These are phyloP conservation scores for Mortierella sp. DNA, from an alignment of 371 early-diverging fungal genomes.

Conservation along the genomic window DNA sequence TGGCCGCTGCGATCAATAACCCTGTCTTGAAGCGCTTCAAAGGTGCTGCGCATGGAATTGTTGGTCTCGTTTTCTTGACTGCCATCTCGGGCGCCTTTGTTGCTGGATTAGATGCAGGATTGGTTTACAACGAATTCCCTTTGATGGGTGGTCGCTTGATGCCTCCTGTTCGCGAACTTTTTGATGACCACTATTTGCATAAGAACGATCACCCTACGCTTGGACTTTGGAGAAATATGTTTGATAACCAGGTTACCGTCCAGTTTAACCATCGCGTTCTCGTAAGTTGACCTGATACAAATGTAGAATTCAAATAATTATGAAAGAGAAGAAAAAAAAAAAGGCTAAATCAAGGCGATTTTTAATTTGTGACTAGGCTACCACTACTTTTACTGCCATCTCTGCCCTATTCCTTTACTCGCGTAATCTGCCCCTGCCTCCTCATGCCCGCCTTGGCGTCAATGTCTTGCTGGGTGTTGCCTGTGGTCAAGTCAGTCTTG, in stretches of 20 bases:
- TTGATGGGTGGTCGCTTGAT: constrained; percentile 86
- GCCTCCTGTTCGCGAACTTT: constrained; percentile 80
- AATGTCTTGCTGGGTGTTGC: constrained; percentile 83
- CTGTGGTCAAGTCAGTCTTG: constrained; percentile 84
- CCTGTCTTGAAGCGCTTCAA: constrained; percentile 73
- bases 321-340: not conserved
- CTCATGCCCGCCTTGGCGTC: constrained; percentile 73
- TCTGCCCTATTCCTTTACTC: constrained; percentile 81
- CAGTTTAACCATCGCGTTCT: constrained; percentile 95
- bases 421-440: constrained; percentile 80
- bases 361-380: constrained; percentile 67
- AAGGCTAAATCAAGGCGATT: not conserved
- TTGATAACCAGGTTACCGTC: constrained; percentile 95
- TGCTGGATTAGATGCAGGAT: constrained; percentile 97
- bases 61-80: constrained; percentile 85
- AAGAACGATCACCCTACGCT: constrained; percentile 55
- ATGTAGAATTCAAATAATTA: not conserved
- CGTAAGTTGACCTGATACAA: constrained; percentile 59
- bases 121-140: constrained; percentile 97
- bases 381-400: constrained; percentile 81
- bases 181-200: constrained; percentile 73
- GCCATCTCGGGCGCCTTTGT: constrained; percentile 94
- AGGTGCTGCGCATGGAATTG: constrained; percentile 69
- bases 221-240: constrained; percentile 81
- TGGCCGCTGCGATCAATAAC: constrained; percentile 65